Conservation (phyloP, 345 rosid species). For the Eutrema yunnanense region DNA sequence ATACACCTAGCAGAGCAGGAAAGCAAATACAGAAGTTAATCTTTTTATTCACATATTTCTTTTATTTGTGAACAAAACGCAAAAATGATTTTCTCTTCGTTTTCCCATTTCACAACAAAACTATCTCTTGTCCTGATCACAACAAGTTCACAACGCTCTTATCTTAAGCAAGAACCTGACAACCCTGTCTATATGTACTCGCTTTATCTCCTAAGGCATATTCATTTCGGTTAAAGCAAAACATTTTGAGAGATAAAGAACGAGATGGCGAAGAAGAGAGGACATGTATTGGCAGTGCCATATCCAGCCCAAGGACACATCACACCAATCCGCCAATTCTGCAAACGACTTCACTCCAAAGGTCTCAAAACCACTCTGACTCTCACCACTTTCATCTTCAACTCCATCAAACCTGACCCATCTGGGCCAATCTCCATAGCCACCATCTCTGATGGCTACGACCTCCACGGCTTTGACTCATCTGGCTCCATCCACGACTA, state of each 20-base stretch:
- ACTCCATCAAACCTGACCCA: slow-evolving; percentile 25
- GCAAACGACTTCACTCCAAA: slow-evolving; percentile 44
- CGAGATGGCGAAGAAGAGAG: slow-evolving; percentile 17
- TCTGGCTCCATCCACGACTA: slow-evolving; percentile 22
- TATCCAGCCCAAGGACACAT: slow-evolving; percentile 48
- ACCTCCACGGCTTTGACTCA: slow-evolving; percentile 8
- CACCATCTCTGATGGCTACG: slow-evolving; percentile 13
- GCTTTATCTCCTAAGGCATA: background rate
- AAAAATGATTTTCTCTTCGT: too few species aligned
- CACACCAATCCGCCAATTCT: slow-evolving; percentile 48
- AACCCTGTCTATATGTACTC: background rate
- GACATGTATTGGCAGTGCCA: slow-evolving; percentile 33
- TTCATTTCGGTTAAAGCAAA: background rate
- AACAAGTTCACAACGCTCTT: background rate
- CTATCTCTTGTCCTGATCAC: background rate
- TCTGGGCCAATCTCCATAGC: slow-evolving; percentile 9
- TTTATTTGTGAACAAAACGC: too few species aligned
- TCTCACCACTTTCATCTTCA: slow-evolving; percentile 32
- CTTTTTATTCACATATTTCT: too few species aligned
- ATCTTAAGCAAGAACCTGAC: slow-evolving; percentile 6
- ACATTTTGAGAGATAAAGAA: background rate
- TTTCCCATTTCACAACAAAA: background rate
- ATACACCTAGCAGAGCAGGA: too few species aligned
- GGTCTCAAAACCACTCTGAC: slow-evolving; percentile 39
- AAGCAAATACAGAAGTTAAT: too few species aligned